phyloP scores from a whole-genome alignment of 495 filamentous ascomycete genomes.

The Aspergillus campestris region DNA sequence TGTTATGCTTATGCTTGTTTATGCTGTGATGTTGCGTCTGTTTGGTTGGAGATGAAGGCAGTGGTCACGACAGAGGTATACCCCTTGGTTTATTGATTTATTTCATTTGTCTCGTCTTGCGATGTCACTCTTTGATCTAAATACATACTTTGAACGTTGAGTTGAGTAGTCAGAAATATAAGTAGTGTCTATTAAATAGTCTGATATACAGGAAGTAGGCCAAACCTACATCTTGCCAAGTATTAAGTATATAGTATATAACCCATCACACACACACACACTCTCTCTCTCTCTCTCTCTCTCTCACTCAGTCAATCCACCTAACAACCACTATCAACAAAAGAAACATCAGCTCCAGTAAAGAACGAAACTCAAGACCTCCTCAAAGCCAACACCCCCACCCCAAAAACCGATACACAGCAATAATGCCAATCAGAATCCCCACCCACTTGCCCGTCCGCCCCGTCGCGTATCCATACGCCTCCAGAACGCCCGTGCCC shows the following conservation, averaged over 20 bases:
- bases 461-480: conserved; percentile 58
- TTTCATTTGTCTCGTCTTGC: conserved; percentile 5
- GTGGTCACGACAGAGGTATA: conserved; percentile 16
- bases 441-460: conserved; percentile 62
- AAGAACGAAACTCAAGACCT: conserved; percentile 9
- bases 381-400: conserved; percentile 33
- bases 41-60: conserved; percentile 7
- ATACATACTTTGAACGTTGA: too few species aligned
- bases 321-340: too few species aligned
- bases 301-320: too few species aligned
- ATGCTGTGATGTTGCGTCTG: too few species aligned
- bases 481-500: conserved; percentile 56
- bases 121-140: background rate
- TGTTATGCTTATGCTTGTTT: background rate
- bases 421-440: conserved; percentile 64
- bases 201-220: too few species aligned
- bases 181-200: too few species aligned
- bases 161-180: too few species aligned
- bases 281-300: too few species aligned
- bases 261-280: too few species aligned
- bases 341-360: too few species aligned
- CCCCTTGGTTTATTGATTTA: conserved; percentile 8
- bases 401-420: conserved; percentile 61
- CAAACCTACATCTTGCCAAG: too few species aligned
- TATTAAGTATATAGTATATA: too few species aligned